Percentiles rank a stretch among this genome's conserved stretches.
Conservation (phyloP, 2,329 filamentous ascomycete genomes). For the Colletotrichum sp. region DNA sequence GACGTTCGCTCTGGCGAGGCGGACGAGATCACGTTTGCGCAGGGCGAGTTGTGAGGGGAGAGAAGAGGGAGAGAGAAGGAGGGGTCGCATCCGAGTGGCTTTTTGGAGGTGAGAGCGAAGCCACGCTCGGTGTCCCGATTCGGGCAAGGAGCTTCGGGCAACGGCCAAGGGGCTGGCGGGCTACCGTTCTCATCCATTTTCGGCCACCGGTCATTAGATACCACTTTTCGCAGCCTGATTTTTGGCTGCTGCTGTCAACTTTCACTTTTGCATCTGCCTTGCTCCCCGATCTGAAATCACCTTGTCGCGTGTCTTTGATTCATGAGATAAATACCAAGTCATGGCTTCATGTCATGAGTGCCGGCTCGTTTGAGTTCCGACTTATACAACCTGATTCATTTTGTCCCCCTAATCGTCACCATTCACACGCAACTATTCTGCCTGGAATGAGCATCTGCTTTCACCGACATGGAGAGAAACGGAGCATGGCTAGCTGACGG, state of each 20-base stretch:
- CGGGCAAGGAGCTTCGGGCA: neutral
- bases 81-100: neutral
- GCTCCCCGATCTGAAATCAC: neutral
- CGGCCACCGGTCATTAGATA: neutral
- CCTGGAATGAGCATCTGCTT: neutral
- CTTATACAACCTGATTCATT: neutral
- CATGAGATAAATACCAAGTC: neutral
- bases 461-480: conserved; percentile 6
- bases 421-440: neutral
- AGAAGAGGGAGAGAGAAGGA: neutral
- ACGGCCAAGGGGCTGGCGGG: neutral
- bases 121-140: conserved; percentile 19
- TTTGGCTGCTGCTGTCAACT: neutral
- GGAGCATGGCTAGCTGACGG: conserved; percentile 13
- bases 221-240: neutral
- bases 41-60: neutral
- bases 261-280: neutral
- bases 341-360: neutral
- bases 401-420: neutral
- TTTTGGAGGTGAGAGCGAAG: neutral
- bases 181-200: neutral
- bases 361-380: neutral
- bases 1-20: neutral
- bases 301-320: neutral
- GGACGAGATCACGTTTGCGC: neutral